A percentile compares a stretch with the other conserved stretches of the same genome.
These are phyloP conservation scores for Malassezia restricta DNA, from an alignment of 1,284 basidiomycete species.

Conservation along the genomic window DNA sequence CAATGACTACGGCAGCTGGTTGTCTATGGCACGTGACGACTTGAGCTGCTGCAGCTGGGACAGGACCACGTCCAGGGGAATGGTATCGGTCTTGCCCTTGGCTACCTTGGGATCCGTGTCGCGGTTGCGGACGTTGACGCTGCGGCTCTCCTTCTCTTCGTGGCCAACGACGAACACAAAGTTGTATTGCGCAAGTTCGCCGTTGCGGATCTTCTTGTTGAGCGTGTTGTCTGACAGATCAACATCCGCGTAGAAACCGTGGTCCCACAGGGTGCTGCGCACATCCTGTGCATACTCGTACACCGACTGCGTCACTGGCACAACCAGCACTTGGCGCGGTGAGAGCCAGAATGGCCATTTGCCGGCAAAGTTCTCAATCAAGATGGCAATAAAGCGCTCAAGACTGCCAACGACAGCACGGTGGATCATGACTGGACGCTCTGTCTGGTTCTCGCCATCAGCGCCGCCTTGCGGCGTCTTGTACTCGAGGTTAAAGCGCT, in stretches of 20 bases:
- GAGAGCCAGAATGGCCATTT: constrained; percentile 99
- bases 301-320: constrained; percentile 77
- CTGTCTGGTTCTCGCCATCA: constrained; percentile 48
- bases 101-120: constrained; percentile 25
- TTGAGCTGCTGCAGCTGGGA: constrained; percentile 25
- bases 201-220: constrained; percentile 70
- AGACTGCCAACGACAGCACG: constrained; percentile 88
- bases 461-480: constrained; percentile 51
- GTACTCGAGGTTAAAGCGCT: constrained; percentile 90
- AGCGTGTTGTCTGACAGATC: constrained; percentile 86
- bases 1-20: constrained; percentile 20
- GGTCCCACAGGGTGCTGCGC: constrained; percentile 56
- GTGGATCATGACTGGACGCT: constrained; percentile 93
- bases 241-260: constrained; percentile 76
- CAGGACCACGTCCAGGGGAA: constrained; percentile 28
- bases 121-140: constrained; percentile 83
- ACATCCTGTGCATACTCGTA: constrained; percentile 79
- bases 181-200: constrained; percentile 57
- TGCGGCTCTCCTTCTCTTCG: constrained; percentile 68
- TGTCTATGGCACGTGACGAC: constrained; percentile 26
- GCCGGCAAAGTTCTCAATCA: constrained; percentile 92
- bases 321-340: constrained; percentile 82
- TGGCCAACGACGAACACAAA: constrained; percentile 94
- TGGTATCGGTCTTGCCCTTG: constrained; percentile 42
- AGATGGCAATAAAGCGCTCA: constrained; percentile 92